phyloP scores from a whole-genome alignment of 2,329 filamentous ascomycete genomes.

The Moelleriella libera region DNA sequence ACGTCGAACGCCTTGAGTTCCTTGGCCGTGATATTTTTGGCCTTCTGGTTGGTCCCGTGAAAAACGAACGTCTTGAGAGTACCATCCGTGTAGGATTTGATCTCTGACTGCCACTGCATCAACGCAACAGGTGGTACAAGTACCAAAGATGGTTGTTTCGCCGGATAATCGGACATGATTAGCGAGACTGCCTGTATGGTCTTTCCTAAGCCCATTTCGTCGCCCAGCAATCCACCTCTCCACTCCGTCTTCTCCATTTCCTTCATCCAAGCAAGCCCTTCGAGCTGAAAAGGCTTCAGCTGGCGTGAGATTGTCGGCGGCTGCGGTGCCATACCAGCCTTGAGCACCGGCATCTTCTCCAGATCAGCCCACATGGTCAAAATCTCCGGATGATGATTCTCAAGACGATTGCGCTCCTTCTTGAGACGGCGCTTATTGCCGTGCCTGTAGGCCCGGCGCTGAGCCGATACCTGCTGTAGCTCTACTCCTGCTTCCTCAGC shows the following conservation, averaged over 20 bases:
- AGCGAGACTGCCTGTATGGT: conserved; percentile 96
- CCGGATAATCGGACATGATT: conserved; percentile 94
- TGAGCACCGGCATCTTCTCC: conserved; percentile 51
- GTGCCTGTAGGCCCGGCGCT: conserved; percentile 20
- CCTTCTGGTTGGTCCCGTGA: conserved; percentile 73
- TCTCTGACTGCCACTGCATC: conserved; percentile 88
- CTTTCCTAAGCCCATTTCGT: conserved; percentile 98
- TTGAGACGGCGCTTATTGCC: conserved; percentile 13
- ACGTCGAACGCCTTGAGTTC: conserved; percentile 77
- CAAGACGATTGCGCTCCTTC: conserved; percentile 52
- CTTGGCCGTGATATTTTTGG: conserved; percentile 60
- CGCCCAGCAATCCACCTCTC: conserved; percentile 80
- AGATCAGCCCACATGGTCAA: conserved; percentile 75
- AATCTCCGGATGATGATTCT: conserved; percentile 64
- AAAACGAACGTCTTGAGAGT: conserved; percentile 83
- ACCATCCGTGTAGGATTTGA: conserved; percentile 69
- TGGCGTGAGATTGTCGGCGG: conserved; percentile 66
- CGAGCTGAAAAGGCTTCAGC: conserved; percentile 85
- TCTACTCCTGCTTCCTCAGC: conserved; percentile 5
- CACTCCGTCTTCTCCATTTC: conserved; percentile 76
- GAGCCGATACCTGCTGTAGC: conserved; percentile 9
- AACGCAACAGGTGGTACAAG: conserved; percentile 85
- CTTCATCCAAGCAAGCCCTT: conserved; percentile 90
- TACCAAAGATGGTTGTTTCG: conserved; percentile 68
- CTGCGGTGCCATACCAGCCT: conserved; percentile 27